phyloP scores from a whole-genome alignment of 768 basidiomycete genomes.

The Boletus rufocinnamomeus region DNA sequence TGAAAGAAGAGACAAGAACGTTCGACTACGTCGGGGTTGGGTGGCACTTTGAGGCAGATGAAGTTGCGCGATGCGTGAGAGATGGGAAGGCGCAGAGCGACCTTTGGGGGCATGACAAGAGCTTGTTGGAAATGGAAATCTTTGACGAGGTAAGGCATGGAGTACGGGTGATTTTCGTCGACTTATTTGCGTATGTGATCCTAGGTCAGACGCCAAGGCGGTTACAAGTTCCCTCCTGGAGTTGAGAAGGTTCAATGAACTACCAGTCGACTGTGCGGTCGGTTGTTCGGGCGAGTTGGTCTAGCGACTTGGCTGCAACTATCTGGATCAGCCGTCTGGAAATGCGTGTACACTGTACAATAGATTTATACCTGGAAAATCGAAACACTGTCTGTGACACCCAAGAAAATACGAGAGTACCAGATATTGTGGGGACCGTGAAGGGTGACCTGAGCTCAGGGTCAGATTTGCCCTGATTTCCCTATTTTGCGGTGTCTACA shows the following conservation, averaged over 20 bases:
- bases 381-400: neutral
- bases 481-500: neutral
- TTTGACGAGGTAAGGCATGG: conserved; percentile 71
- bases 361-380: neutral
- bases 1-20: conserved; percentile 56
- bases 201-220: conserved; percentile 68
- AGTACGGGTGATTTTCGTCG: neutral
- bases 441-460: neutral
- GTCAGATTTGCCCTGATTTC: neutral
- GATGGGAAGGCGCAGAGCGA: conserved; percentile 74
- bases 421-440: neutral
- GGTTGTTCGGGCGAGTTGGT: neutral
- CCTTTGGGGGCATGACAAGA: conserved; percentile 79
- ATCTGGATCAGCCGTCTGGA: neutral
- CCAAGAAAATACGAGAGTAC: neutral
- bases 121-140: conserved; percentile 75
- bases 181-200: conserved; percentile 16
- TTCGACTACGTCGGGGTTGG: conserved; percentile 69
- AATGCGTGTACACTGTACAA: neutral
- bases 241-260: conserved; percentile 49
- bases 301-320: neutral
- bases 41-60: conserved; percentile 87
- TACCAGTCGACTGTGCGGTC: neutral
- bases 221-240: conserved; percentile 61
- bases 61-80: conserved; percentile 75